Evolutionary conservation across 1,284 basidiomycete species (phyloP).

Genomic region (Acaromyces ingoldii): DNA sequence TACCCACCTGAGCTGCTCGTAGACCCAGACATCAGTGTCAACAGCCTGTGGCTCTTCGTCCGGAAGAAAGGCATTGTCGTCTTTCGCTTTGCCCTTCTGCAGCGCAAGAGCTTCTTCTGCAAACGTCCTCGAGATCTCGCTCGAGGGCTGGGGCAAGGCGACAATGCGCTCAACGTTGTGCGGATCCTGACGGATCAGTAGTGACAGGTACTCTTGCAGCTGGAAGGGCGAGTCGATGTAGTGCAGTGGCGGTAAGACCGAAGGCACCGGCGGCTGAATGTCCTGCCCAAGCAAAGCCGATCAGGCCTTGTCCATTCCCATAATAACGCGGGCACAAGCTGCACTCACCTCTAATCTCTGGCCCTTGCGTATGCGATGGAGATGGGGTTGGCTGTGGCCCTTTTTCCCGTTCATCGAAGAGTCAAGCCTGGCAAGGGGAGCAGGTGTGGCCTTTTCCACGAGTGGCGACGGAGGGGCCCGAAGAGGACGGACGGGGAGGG

Average conservation of each 20-base stretch:
- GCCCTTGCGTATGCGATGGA: slow-evolving; percentile 8
- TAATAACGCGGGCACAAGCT: too few relatives aligned
- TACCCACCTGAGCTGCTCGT: slow-evolving; percentile 79
- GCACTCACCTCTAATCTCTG: slow-evolving; percentile 5
- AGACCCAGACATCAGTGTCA: slow-evolving; percentile 78
- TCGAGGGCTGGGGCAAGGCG: slow-evolving; percentile 54
- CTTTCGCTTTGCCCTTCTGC: slow-evolving; percentile 49
- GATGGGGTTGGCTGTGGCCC: background rate
- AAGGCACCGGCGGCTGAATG: background rate
- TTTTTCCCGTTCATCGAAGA: background rate
- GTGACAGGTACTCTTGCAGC: slow-evolving; percentile 86
- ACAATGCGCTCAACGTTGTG: slow-evolving; percentile 81
- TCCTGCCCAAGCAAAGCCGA: too few relatives aligned
- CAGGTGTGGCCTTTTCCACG: background rate
- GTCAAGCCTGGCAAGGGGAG: background rate
- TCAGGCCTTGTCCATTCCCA: too few relatives aligned
- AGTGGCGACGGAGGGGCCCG: slow-evolving; percentile 3
- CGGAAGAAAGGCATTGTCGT: background rate
- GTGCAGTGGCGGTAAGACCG: slow-evolving; percentile 3
- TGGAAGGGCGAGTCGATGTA: slow-evolving; percentile 80
- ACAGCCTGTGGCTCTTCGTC: slow-evolving; percentile 13
- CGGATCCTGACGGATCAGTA: slow-evolving; percentile 75
- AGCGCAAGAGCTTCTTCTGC: slow-evolving; percentile 17
- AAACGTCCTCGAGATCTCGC: slow-evolving; percentile 12
- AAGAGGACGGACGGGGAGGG: background rate